phyloP scores from a whole-genome alignment of 352 stramenopile genomes.

The Phytopythium boreale region DNA sequence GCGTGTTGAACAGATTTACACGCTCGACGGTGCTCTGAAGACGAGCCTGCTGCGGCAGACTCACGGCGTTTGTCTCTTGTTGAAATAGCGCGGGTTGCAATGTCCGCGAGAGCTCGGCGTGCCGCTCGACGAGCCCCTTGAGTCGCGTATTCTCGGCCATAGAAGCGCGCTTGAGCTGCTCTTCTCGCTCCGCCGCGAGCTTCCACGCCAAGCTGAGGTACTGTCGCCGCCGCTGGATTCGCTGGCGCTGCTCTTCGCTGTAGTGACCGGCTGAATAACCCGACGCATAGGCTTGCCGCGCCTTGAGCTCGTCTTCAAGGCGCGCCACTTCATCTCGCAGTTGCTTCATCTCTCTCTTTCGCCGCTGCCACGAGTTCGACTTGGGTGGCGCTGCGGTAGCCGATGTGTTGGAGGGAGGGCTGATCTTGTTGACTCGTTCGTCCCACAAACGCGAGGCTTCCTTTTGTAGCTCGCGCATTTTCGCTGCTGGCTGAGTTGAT shows the following conservation, averaged over 20 bases:
- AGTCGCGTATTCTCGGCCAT: neutral
- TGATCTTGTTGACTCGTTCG: neutral
- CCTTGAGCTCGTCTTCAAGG: neutral
- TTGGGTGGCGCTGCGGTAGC: neutral
- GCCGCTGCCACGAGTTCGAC: neutral
- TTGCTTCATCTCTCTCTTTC: neutral
- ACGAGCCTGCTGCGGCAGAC: neutral
- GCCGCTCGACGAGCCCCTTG: neutral
- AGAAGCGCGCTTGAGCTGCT: neutral
- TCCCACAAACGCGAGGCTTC: neutral
- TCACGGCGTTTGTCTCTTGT: neutral
- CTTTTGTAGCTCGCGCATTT: too few species aligned
- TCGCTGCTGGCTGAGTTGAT: neutral
- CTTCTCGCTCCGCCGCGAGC: constrained; percentile 8
- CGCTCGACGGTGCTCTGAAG: neutral
- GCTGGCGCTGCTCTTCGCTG: neutral
- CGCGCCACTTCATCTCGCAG: constrained; percentile 1
- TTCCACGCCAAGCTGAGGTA: neutral
- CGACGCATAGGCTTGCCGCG: neutral
- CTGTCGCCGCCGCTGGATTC: neutral
- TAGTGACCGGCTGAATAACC: neutral
- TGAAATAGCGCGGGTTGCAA: neutral
- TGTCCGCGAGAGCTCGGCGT: neutral
- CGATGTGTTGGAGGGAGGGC: neutral
- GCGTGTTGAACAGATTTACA: neutral